phyloP scores from a whole-genome alignment of 2,329 filamentous ascomycete genomes.

The Alternaria alternata region DNA sequence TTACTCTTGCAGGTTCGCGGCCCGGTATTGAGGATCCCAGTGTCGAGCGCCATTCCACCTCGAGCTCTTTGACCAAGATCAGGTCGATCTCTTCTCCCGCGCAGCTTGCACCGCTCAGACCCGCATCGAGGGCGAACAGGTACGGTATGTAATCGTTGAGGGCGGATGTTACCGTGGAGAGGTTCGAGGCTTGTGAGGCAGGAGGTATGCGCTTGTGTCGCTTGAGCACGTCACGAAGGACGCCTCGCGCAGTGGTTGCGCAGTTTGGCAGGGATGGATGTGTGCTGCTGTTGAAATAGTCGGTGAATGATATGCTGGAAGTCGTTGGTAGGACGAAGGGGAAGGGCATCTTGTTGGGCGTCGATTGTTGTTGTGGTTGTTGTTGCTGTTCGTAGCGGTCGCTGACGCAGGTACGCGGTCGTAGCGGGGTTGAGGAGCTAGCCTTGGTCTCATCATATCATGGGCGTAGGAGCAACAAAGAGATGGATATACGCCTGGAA shows the following conservation, averaged over 20 bases:
- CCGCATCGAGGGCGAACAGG: slow-evolving; percentile 77
- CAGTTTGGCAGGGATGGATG: slow-evolving; percentile 88
- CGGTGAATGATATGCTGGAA: slow-evolving; percentile 82
- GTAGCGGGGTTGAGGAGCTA: slow-evolving; percentile 31
- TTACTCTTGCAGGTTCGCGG: slow-evolving; percentile 71
- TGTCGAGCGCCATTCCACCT: slow-evolving; percentile 82
- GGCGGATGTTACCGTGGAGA: slow-evolving; percentile 73
- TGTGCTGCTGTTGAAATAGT: slow-evolving; percentile 77
- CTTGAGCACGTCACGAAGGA: slow-evolving; percentile 85
- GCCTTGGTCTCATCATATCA: slow-evolving; percentile 33
- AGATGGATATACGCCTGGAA: background rate
- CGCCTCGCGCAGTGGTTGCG: slow-evolving; percentile 82
- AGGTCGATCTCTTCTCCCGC: slow-evolving; percentile 72
- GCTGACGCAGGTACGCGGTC: slow-evolving; percentile 37
- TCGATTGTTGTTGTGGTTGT: slow-evolving; percentile 7
- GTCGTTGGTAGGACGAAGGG: slow-evolving; percentile 90
- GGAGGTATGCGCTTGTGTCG: slow-evolving; percentile 86
- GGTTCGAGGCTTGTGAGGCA: slow-evolving; percentile 72
- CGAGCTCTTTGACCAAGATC: slow-evolving; percentile 71
- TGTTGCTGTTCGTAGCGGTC: slow-evolving; percentile 17
- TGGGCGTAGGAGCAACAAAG: background rate
- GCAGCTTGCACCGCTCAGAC: slow-evolving; percentile 66
- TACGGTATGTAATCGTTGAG: slow-evolving; percentile 84
- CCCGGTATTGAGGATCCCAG: slow-evolving; percentile 67
- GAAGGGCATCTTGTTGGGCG: slow-evolving; percentile 74